Base-by-base conservation (phyloP, 2,329 filamentous ascomycete genomes). In the Zasmidium cellare region DNA sequence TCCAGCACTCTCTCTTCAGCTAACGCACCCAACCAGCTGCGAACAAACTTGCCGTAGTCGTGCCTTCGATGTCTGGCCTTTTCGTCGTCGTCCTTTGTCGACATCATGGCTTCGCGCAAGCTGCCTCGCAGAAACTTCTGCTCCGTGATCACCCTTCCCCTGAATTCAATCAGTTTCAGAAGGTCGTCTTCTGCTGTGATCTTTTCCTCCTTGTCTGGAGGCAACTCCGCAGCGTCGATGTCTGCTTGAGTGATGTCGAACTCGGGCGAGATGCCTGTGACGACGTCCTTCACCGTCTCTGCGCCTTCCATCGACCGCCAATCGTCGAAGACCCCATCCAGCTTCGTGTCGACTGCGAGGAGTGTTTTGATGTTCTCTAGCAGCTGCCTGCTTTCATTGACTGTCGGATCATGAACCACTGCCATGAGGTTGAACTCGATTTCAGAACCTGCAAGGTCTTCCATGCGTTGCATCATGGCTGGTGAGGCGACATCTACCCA, bases 381-480 rank as follows among this genome's bases (percentile, higher is more conserved):
- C 58, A 82, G 57, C 69, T 78, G 64, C 18, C 71, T 63, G 24
- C 77, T 70, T 11, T 86, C 75, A 2, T 75, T 71, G 12, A 75
- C 67, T 1, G 89, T 73, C 0, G 90, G 87, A 57, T 87, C 88
- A 57, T 84, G 82, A 61, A 88, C 88, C 1, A 96, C 76, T 22
- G 90, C 87, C 50, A 96, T 80, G 38, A 96, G 83, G 62, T 85
- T 92, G 75, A 91, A 96, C n/a, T 87, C 83, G 25, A 90, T 81
- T 53, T 85, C 81, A 11, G 81, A 84, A 31, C 84, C 85, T 61
- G 84, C 83, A 62, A 88, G 86, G 59, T 84, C 81, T 9, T 80
- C 74, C 82, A 96, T 93, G 46, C 88, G 83, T 1, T 79, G 77
- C 52, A 85, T 75, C 54, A 96, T 87, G 9, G 87, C 82, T 0